A percentile compares a stretch with the other conserved stretches of the same genome.
These are phyloP conservation scores for Chlamydomonas reinhardtii DNA, from an alignment of 163 green algal genomes.

Conservation along the genomic window DNA sequence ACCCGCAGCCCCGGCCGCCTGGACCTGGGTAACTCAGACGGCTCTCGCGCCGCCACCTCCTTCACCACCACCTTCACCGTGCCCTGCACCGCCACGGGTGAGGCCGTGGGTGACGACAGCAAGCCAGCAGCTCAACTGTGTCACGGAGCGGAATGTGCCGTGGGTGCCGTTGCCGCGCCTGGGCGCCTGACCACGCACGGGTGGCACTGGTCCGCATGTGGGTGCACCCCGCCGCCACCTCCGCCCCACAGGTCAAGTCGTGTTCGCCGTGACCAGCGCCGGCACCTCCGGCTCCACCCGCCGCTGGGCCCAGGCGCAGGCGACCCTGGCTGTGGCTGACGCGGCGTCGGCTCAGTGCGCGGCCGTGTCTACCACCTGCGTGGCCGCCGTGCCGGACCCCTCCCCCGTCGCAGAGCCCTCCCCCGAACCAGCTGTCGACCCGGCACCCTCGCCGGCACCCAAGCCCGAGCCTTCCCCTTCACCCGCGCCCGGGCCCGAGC, in stretches of 20 bases:
- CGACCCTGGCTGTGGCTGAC: neutral
- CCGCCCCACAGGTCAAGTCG: neutral
- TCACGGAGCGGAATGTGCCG: too few species aligned
- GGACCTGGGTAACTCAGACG: neutral
- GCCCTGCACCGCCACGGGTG: conserved; percentile 8
- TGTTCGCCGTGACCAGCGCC: neutral
- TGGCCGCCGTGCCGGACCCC: neutral
- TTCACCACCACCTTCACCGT: conserved; percentile 3
- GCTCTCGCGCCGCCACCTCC: neutral
- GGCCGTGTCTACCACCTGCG: neutral
- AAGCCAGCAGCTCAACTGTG: too few species aligned
- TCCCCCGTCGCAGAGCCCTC: neutral
- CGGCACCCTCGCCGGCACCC: neutral
- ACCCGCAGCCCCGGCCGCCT: conserved; percentile 4
- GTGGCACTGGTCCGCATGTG: too few species aligned
- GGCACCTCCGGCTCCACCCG: too few species aligned
- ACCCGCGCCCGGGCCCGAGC: too few species aligned
- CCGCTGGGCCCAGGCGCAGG: neutral
- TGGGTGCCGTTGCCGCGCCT: neutral
- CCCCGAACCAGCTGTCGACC: neutral
- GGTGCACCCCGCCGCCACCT: too few species aligned
- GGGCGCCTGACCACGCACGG: too few species aligned
- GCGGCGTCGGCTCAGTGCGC: neutral
- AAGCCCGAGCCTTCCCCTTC: neutral
- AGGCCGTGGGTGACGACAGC: too few species aligned